Base-by-base conservation (phyloP, 768 basidiomycete species). In the Tylopilus sp. region DNA sequence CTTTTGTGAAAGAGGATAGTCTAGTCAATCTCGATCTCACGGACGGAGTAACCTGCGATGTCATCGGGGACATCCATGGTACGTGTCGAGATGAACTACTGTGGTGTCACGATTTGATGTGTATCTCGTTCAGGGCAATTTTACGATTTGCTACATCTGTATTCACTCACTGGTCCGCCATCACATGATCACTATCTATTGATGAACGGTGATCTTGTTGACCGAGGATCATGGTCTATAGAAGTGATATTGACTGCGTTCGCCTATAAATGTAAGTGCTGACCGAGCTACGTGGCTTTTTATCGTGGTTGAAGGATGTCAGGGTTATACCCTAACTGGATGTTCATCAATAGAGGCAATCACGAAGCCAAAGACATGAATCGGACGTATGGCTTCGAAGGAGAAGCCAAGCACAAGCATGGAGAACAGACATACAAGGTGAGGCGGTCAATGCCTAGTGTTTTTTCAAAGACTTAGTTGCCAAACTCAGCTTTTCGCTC, bases 321-420 rank as follows among this genome's bases (percentile, higher is more conserved):
- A 92, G 91, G 95, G 95, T 72, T 98, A 50, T 93, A 91, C 71
- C 95, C 95, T 4, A 81, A 81, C 51, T 81, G 76, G 51, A 91
- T 98, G 78, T 95, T 80, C 69, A 82, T 99, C 66, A 98, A 99
- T 68, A 82, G 95, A 57, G 95, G 95, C 17, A 98, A 98, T 71
- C 95, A 98, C 64, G 93, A 95, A 72, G 86, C 92, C 53, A 90
- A 91, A 67, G 94, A 98, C 41, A 98, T 99, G 97, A 99, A 99
- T 70, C 75, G 86, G 44, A 81, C 85, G 20, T 94, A 95, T 68
- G 93, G 93, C 1, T 95, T 95, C 62, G 92, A 95, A 69, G 94
- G 95, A 36, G 97, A 99, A 73, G 88, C 85, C 26, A 95, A 95
- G 64, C 88, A 95, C 63, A 98, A 99, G 68, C 92, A 95, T 59